Evolutionary conservation across 345 rosid species (phyloP), one percentile per base, ranked within the genome.

Genomic region (Populus davidiana): DNA sequence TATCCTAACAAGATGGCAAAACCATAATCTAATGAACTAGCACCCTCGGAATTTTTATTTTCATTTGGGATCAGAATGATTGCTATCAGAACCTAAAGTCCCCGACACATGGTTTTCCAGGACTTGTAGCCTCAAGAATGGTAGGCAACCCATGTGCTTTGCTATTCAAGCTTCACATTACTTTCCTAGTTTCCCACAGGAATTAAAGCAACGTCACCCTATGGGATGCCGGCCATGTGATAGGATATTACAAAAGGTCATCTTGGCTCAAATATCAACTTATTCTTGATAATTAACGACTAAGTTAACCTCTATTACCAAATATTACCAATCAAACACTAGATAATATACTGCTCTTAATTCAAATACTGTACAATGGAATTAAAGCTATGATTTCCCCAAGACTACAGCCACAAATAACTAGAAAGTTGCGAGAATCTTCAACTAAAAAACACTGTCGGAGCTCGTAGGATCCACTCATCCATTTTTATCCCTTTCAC

Each of bases 221-320:
- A 8, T 39, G 69, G 74, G 76, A 62, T 39, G 16, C 76, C 63
- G 25, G 52, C 10, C 72, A 75, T n/a, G 65, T 66, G 49, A 65
- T 29, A 0, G 5, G 14, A 38, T 16, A 21, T 12, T 8, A 35
- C 43, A 33, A 5, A 59, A 20, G 27, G 43, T 65, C 16, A 41
- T 11, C 44, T 10, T 23, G 50, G 25, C 52, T 68, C 14, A 5
- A 11, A n/a, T 41, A 38, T n/a, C 71, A 20, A 11, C n/a, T 67
- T 18, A 5, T 29, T 31, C 41, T 29, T 35, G n/a, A 18, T 35
- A 35, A 17, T 31, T 31, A 29, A 7, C 10, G 6, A 47, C 50
- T 47, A 47, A 0, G 50, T 52, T 2, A 7, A 52, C 59, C 59
- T 52, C 59, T 20, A 20, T 52, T 20, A 20, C 23, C 59, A 52